A percentile compares a stretch with the other conserved stretches of the same genome.
Evolutionary conservation across 192 early-diverging fungal genomes (phyloP).

Genomic region (Chytriomyces hyalinus): DNA sequence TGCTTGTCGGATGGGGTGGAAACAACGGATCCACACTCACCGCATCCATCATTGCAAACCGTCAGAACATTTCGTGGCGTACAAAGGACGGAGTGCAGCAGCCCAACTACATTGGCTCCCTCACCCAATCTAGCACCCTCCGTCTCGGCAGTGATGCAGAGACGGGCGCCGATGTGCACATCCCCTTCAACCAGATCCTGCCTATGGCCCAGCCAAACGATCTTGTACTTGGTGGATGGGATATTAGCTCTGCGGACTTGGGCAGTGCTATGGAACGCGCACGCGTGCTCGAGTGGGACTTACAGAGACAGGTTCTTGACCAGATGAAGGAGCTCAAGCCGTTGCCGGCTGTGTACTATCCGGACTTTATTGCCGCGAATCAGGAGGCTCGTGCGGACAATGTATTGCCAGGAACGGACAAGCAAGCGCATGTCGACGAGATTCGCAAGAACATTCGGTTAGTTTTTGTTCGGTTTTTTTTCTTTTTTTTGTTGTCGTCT

Average conservation of each 20-base stretch:
- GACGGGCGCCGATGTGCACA: conserved; percentile 84
- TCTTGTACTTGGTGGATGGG: conserved; percentile 98
- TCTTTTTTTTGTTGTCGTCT: neutral
- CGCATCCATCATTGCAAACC: conserved; percentile 95
- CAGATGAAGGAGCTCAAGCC: conserved; percentile 84
- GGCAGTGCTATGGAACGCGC: conserved; percentile 93
- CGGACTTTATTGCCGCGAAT: conserved; percentile 99
- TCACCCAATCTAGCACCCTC: conserved; percentile 94
- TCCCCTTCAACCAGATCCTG: conserved; percentile 91
- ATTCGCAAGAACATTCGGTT: conserved; percentile 89
- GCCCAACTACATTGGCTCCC: conserved; percentile 97
- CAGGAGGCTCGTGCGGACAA: conserved; percentile 97
- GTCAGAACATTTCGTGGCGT: conserved; percentile 82
- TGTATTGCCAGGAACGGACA: conserved; percentile 74
- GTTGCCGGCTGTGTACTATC: conserved; percentile 96
- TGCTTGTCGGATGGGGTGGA: conserved; percentile 99
- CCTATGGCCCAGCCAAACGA: conserved; percentile 98
- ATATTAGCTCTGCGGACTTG: conserved; percentile 86
- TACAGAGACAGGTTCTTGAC: conserved; percentile 89
- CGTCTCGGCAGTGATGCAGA: conserved; percentile 87
- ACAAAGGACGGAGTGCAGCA: conserved; percentile 91
- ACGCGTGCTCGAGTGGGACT: conserved; percentile 93
- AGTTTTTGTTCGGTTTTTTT: neutral
- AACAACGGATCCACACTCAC: conserved; percentile 99
- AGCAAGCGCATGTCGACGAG: conserved; percentile 90